A percentile compares a stretch with the other conserved stretches of the same genome.
Conservation (phyloP, 2,329 filamentous ascomycete species). For the Aureobasidium namibiae region DNA sequence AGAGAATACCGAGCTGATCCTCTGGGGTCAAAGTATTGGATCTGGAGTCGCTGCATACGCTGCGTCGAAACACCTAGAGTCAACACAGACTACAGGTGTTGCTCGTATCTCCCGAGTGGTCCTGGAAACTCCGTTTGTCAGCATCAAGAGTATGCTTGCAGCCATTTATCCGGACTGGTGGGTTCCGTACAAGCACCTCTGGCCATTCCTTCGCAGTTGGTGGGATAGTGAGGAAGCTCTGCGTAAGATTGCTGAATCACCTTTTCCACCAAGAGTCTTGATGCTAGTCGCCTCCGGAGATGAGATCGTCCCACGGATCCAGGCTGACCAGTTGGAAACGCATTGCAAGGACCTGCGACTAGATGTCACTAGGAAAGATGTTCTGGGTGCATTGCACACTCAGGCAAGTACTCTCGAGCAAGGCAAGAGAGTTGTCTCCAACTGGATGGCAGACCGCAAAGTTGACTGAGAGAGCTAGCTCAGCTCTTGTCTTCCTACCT, state of each 20-base stretch:
- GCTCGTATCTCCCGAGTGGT: slow-evolving; percentile 43
- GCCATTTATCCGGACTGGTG: slow-evolving; percentile 70
- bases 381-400: slow-evolving; percentile 42
- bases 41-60: slow-evolving; percentile 61
- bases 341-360: slow-evolving; percentile 29
- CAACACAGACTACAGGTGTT: not conserved
- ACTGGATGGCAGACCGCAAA: slow-evolving; percentile 17
- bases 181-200: slow-evolving; percentile 68
- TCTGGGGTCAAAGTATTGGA: slow-evolving; percentile 75
- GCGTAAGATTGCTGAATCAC: slow-evolving; percentile 26
- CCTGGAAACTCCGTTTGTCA: slow-evolving; percentile 69
- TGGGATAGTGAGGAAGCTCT: slow-evolving; percentile 42
- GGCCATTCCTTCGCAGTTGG: slow-evolving; percentile 60
- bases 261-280: slow-evolving; percentile 30
- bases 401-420: slow-evolving; percentile 37
- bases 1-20: slow-evolving; percentile 39
- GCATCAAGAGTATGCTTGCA: slow-evolving; percentile 60
- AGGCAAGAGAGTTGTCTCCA: slow-evolving; percentile 34
- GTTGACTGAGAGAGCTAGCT: not conserved
- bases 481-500: not conserved
- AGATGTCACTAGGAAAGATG: slow-evolving; percentile 29
- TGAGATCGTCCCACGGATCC: slow-evolving; percentile 50
- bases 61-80: slow-evolving; percentile 38
- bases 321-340: slow-evolving; percentile 46
- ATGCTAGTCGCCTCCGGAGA: slow-evolving; percentile 51